Conservation (phyloP, 306 rosid species). For the Rosa rugosa region DNA sequence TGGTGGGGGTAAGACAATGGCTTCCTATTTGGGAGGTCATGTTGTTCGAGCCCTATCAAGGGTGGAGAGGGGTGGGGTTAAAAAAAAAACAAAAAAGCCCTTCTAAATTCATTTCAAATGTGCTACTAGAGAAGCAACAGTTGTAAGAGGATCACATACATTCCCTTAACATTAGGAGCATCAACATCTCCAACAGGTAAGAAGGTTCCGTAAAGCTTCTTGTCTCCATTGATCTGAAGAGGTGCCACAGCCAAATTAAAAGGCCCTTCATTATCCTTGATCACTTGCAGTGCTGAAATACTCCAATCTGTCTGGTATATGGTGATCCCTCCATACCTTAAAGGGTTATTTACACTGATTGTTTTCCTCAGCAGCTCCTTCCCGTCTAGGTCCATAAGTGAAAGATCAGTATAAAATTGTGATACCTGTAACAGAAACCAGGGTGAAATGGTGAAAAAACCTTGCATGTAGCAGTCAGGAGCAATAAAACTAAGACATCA, state of each 20-base stretch:
- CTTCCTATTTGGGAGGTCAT: too few relatives aligned
- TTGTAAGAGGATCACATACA: slow-evolving; percentile 47
- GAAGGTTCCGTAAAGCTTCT: slow-evolving; percentile 88
- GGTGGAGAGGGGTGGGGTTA: too few relatives aligned
- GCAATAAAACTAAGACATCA: not conserved
- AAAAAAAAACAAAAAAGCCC: not conserved
- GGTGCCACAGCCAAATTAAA: slow-evolving; percentile 96
- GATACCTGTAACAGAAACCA: slow-evolving; percentile 59
- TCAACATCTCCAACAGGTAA: slow-evolving; percentile 78
- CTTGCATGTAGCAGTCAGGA: not conserved
- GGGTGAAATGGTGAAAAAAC: not conserved
- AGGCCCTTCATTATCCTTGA: slow-evolving; percentile 87
- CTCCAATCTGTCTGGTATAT: slow-evolving; percentile 98
- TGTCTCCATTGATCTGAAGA: slow-evolving; percentile 87
- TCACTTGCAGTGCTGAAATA: slow-evolving; percentile 77
- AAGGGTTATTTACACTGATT: slow-evolving; percentile 87
- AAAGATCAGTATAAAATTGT: slow-evolving; percentile 87
- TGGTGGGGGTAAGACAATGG: too few relatives aligned
- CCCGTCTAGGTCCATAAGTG: slow-evolving; percentile 69
- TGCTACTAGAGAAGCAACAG: not conserved
- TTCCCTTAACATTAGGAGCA: slow-evolving; percentile 80
- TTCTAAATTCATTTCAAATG: not conserved
- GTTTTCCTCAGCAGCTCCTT: slow-evolving; percentile 91
- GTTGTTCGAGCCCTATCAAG: too few relatives aligned
- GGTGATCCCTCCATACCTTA: slow-evolving; percentile 78